These are phyloP conservation scores for Globisporangium nagaii DNA, from an alignment of 352 stramenopile genomes.

Conservation along the genomic window DNA sequence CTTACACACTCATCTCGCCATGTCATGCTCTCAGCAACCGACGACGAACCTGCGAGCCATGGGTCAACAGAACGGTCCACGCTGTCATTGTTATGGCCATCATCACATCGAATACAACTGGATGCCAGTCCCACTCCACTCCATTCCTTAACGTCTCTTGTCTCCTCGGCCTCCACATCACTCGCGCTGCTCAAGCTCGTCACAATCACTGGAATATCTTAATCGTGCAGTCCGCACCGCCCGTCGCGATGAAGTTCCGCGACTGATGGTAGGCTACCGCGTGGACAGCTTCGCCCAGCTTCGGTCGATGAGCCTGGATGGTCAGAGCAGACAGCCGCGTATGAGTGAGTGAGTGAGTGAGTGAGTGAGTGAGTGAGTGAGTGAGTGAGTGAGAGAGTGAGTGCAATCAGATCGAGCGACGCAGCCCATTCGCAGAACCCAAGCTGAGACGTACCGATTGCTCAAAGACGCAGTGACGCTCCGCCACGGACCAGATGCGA, in stretches of 20 bases:
- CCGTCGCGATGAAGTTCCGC: conserved; percentile 76
- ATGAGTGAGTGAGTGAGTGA: conserved; percentile 3
- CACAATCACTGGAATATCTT: conserved; percentile 81
- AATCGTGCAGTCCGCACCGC: conserved; percentile 77
- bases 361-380: no score
- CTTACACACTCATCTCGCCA: neutral
- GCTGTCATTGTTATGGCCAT: conserved; percentile 1
- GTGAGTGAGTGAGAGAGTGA: no score
- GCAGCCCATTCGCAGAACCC: neutral
- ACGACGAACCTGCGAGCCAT: neutral
- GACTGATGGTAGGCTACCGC: conserved; percentile 71
- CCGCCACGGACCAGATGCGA: conserved; percentile 74
- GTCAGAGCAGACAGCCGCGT: neutral
- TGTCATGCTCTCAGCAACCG: no score
- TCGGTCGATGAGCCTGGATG: conserved; percentile 62
- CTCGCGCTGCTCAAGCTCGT: neutral
- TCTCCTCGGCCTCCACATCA: neutral
- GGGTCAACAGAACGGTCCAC: neutral
- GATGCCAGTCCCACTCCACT: neutral
- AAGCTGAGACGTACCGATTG: conserved; percentile 47
- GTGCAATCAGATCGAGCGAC: no score
- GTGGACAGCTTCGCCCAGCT: conserved; percentile 77
- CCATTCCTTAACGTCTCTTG: neutral
- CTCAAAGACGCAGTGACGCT: conserved; percentile 85
- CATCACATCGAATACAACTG: conserved; percentile 6